Percentiles rank a stretch among this genome's conserved stretches.
Evolutionary conservation across 805 yeast species (phyloP).

Genomic region (Diddensiella santjacobensis): DNA sequence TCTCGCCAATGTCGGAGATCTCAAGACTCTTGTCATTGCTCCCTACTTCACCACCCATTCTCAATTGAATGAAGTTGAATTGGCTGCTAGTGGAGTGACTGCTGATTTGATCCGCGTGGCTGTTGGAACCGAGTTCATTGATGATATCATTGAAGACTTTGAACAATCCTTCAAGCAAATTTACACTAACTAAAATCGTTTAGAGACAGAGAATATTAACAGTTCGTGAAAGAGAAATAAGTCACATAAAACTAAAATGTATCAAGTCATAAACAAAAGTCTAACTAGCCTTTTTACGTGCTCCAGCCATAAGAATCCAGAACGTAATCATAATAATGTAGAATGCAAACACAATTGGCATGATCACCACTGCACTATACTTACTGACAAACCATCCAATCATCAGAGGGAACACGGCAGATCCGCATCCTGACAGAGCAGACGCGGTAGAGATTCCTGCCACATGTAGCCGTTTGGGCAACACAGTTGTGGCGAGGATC

Average conservation of each 20-base stretch:
- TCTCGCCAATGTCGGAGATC: conserved; percentile 96
- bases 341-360: conserved; percentile 14
- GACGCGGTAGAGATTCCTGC: conserved; percentile 70
- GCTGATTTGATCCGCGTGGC: conserved; percentile 85
- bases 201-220: no score
- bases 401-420: conserved; percentile 64
- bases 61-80: conserved; percentile 80
- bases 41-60: conserved; percentile 96
- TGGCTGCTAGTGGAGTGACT: conserved; percentile 78
- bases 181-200: no score
- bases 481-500: conserved; percentile 57
- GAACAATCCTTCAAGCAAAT: conserved; percentile 76
- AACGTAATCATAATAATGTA: conserved; percentile 9
- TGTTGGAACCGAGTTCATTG: conserved; percentile 87
- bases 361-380: conserved; percentile 16
- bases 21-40: conserved; percentile 90
- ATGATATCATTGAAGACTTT: conserved; percentile 84
- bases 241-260: no score
- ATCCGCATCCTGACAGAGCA: conserved; percentile 79
- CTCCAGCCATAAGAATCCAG: conserved; percentile 14
- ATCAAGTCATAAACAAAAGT: no score
- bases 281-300: not conserved
- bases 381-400: conserved; percentile 44
- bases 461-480: conserved; percentile 59
- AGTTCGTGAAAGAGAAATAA: no score